A percentile compares a stretch with the other conserved stretches of the same genome.
Conservation (phyloP, 495 filamentous ascomycete species). For the Tuber melanosporum region DNA sequence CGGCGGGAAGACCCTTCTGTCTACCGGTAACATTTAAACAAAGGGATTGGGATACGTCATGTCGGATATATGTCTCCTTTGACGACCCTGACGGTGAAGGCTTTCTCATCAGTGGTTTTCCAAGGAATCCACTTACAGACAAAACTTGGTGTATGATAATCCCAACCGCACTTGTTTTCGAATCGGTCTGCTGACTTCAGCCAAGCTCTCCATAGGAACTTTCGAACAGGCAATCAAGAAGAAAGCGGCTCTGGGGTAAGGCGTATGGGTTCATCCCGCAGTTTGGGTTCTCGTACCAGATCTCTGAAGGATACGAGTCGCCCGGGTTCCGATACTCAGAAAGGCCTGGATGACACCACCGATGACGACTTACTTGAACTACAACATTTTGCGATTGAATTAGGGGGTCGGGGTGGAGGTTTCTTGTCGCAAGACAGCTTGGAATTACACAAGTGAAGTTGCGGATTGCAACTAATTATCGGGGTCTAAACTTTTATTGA, state of each 20-base stretch:
- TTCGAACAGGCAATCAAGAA: not conserved
- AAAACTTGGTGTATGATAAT: not conserved
- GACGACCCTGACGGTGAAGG: not conserved
- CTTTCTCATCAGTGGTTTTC: not conserved
- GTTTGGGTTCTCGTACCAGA: no score
- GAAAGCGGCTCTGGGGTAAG: not conserved
- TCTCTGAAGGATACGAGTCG: no score
- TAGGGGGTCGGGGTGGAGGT: no score
- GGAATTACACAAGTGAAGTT: no score
- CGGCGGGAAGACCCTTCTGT: not conserved
- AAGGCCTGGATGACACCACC: no score
- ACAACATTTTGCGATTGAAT: no score
- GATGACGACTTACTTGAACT: no score
- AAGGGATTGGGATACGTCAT: not conserved
- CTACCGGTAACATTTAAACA: not conserved
- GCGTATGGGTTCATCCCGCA: no score
- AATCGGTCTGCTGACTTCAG: not conserved
- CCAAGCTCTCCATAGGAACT: not conserved
- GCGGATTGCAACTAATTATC: no score
- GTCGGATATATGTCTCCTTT: not conserved
- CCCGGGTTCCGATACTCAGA: fast-evolving
- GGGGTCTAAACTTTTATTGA: no score
- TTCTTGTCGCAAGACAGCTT: no score
- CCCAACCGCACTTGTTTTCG: not conserved
- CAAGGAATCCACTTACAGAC: not conserved